Conservation (phyloP, 2,329 filamentous ascomycete genomes). For the Neofusicoccum parvum region DNA sequence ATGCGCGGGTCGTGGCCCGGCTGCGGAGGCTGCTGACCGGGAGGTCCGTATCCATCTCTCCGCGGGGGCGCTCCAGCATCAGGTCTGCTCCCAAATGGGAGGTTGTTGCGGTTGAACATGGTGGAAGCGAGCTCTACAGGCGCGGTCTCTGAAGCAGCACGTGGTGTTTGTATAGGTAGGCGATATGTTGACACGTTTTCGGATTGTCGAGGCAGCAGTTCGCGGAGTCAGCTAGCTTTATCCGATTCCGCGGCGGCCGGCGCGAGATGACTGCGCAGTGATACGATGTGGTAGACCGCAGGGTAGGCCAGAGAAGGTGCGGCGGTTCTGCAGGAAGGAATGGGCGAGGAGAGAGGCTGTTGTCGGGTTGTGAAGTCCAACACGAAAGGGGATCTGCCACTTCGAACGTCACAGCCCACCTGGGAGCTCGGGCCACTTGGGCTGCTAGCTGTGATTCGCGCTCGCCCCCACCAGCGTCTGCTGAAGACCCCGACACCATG, state of each 20-base stretch:
- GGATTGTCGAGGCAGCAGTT: slow-evolving; percentile 14
- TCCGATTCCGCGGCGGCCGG: background rate
- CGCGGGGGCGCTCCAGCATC: slow-evolving; percentile 42
- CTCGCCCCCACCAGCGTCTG: background rate
- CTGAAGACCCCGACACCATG: background rate
- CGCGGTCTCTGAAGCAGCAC: background rate
- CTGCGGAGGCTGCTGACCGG: slow-evolving; percentile 29
- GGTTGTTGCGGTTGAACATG: slow-evolving; percentile 62
- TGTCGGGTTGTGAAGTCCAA: background rate
- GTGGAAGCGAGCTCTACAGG: background rate
- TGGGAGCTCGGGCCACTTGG: slow-evolving; percentile 13
- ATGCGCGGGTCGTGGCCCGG: slow-evolving; percentile 24
- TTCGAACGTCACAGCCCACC: slow-evolving; percentile 15
- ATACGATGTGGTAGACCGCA: background rate
- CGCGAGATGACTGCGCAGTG: background rate
- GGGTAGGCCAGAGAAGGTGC: background rate
- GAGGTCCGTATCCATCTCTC: slow-evolving; percentile 45
- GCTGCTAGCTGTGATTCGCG: slow-evolving; percentile 4
- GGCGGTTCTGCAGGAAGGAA: background rate
- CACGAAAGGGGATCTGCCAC: slow-evolving; percentile 16
- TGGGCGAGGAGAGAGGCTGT: background rate
- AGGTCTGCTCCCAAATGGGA: slow-evolving; percentile 46
- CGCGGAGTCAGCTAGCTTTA: background rate
- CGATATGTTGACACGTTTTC: slow-evolving; percentile 18
- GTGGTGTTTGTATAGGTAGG: background rate